Conservation (phyloP, 257 asterid genomes). For the Solanum etuberosum region DNA sequence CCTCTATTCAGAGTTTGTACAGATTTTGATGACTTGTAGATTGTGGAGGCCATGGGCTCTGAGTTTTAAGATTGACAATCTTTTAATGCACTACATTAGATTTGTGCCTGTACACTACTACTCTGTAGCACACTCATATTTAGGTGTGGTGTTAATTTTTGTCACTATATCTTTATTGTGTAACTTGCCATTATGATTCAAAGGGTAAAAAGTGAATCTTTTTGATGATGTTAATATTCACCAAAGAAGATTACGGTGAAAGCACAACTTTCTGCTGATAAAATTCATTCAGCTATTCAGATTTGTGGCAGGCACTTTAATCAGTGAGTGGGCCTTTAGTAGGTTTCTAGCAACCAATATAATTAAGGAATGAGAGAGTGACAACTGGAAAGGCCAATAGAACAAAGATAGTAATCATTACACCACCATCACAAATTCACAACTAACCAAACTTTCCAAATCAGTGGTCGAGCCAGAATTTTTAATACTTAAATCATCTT, state of each 20-base stretch:
- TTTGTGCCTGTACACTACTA: not conserved
- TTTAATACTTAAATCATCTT: not conserved
- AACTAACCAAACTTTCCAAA: not conserved
- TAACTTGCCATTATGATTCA: not conserved
- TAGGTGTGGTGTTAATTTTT: not conserved
- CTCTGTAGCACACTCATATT: not conserved
- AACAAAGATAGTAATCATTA: conserved; percentile 23
- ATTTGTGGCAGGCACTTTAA: conserved; percentile 32
- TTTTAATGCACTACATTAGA: not conserved
- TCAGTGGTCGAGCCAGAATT: not conserved
- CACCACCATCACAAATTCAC: not conserved
- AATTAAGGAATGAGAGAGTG: conserved; percentile 11
- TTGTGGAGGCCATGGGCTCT: not conserved
- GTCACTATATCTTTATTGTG: not conserved
- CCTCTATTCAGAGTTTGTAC: not conserved
- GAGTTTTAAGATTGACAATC: not conserved
- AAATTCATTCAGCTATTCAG: conserved; percentile 6
- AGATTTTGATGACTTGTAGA: not conserved
- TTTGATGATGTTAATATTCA: not conserved
- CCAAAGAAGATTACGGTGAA: not conserved
- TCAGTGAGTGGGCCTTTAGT: conserved; percentile 23
- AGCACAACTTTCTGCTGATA: not conserved
- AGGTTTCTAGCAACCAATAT: conserved; percentile 4
- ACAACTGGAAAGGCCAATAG: conserved; percentile 19
- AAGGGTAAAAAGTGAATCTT: conserved; percentile 7